Evolutionary conservation across 805 yeast species (phyloP), one percentile per base, ranked within the genome.

Genomic region (Cyberlindnera samutprakarnensis): DNA sequence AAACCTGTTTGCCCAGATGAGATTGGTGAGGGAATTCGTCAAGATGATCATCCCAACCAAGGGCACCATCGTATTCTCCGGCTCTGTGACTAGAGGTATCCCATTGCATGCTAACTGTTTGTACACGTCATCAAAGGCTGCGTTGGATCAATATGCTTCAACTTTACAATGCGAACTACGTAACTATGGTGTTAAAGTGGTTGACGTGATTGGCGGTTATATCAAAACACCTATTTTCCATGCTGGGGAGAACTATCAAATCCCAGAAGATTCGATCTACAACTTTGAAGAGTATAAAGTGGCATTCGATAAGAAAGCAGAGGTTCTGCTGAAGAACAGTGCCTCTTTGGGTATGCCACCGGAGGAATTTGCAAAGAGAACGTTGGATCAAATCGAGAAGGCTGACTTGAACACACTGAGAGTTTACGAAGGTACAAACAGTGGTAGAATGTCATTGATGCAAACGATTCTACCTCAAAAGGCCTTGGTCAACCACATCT

Each of bases 121-220:
- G 10, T 66, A 66, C 45, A 42, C 56, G 14, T 48, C 69, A 6
- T 49, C 67, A 18, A 66, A 66, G 40, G 65, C 70, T 1, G 70
- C 70, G 3, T 49, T 66, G 36, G 62, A 61, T 41, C 57, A 50
- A 31, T 66, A 64, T 36, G 67, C 67, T 2, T 36, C 44, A 19
- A 53, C 43, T 2, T 43, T 66, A 17, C 62, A 53, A 18, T 46
- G 50, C 7, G 72, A 66, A 40, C 41, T 66, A 57, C 42, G 45
- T 28, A 65, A 65, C 3, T 61, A 56, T 35, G 66, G 60, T 1
- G 70, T 65, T 15, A 49, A 47, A 29, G 70, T 66, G 3, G 53
- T 59, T 32, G 56, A 62, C 38, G 58, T 64, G 12, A 44, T 62
- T 21, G 63, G 69, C 15, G 72, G 71, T 5, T 64, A 59, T 17